Base-by-base conservation (phyloP, 208 protist genomes). In the Vickermania ingenoplastis region DNA sequence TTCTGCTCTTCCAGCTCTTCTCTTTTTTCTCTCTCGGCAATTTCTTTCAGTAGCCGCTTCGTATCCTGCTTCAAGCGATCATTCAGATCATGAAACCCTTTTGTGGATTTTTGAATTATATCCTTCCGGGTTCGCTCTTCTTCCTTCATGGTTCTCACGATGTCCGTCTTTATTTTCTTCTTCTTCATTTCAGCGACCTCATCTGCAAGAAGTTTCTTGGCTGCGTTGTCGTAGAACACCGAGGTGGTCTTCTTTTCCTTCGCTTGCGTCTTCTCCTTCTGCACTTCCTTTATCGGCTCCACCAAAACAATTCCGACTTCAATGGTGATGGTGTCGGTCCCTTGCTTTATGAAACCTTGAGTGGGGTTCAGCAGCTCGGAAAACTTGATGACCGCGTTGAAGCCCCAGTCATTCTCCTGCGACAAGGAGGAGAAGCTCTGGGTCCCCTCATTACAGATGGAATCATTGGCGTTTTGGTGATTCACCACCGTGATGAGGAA, bases 351-450 rank as follows among this genome's bases (percentile, higher is more conserved):
- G 65, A 95, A 95, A 27, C 88, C 88, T 30, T 89, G 83, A 14
- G 61, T 63, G 13, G 83, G 81, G 69, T 82, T 91, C 41, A 90
- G 63, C 36, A 95, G 57, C 41, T 91, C 80, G 2, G 75, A 63
- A 60, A 95, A 88, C 69, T 87, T 88, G 54, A 91, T 88, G 21
- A 95, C 88, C 56, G 76, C 89, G 73, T 92, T 92, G 72, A 95
- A 95, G 24, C 88, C 88, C 85, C 88, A 95, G 65, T 95, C 88
- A 71, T 95, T 95, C 69, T 95, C 88, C 63, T 89, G 77, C 14
- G 84, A 95, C 50, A 77, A 73, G 59, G 83, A 75, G 1, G 72
- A 79, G 69, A 95, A 95, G 57, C 83, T 83, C 64, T 95, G 88
- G 11, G 88, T 95, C 5, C 88, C 88, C 59, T 95, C 88, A 66